Conservation (phyloP, 169 alveolate genomes). For the Cryptosporidium bovis region DNA sequence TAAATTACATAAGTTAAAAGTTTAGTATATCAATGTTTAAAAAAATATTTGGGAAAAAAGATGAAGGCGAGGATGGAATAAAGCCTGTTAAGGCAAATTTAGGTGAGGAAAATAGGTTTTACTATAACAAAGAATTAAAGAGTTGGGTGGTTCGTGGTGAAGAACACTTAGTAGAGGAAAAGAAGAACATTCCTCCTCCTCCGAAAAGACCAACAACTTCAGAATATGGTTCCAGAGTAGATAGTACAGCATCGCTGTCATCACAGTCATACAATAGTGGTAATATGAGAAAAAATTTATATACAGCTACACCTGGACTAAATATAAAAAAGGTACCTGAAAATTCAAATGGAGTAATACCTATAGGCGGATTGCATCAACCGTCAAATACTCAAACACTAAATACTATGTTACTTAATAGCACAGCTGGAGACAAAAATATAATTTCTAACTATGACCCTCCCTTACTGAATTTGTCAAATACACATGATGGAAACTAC, state of each 20-base stretch:
- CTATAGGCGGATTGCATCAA: constrained; percentile 16
- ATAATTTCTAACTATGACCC: neutral
- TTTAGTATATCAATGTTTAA: constrained; percentile 29
- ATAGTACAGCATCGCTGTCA: constrained; percentile 20
- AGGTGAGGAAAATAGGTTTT: constrained; percentile 68
- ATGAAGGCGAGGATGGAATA: constrained; percentile 61
- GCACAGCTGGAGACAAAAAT: neutral
- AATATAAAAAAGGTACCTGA: constrained; percentile 33
- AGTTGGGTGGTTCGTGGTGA: constrained; percentile 74
- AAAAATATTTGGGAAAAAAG: constrained; percentile 56
- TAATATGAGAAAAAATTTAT: constrained; percentile 21
- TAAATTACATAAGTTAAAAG: too few species aligned
- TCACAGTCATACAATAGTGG: constrained; percentile 22
- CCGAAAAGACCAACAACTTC: constrained; percentile 49
- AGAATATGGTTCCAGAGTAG: constrained; percentile 40
- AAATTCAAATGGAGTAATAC: constrained; percentile 20
- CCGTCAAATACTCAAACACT: neutral
- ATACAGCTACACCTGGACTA: constrained; percentile 60
- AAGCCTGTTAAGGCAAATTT: constrained; percentile 67
- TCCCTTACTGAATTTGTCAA: neutral
- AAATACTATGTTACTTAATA: neutral
- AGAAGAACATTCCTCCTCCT: constrained; percentile 60
- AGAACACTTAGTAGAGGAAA: constrained; percentile 57
- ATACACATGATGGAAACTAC: neutral
- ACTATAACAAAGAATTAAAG: constrained; percentile 48